Evolutionary conservation across 805 yeast genomes (phyloP), one percentile per base, ranked within the genome.

Genomic region (Starmerella stellata): DNA sequence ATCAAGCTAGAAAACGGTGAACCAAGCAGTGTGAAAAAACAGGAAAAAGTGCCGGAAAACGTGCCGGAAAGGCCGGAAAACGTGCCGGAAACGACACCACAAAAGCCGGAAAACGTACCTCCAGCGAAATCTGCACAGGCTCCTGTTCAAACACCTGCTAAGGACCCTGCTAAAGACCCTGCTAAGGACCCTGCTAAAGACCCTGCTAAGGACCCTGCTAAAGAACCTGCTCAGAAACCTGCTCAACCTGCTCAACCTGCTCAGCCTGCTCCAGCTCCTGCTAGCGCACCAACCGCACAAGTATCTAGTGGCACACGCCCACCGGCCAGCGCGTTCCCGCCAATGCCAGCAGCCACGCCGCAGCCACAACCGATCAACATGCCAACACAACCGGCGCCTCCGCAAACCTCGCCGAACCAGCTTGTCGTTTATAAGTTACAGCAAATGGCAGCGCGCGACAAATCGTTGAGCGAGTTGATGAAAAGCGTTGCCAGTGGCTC

Each of bases 351-450:
- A 5, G 18, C 23, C 4, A 19, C 25, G 3, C 15, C 8, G 18
- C 23, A 19, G 23, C 40, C 20, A 15, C 23, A 17, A 5, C 4
- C 23, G 4, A 5, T 15, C 13, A 27, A 31, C 21, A 25, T 20
- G 4, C 38, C 24, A 16, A 16, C 15, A 3, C 30, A 1, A 21
- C 41, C 38, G 5, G 20, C 4, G 5, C 25, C 19, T 17, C 17
- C 41, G 3, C 16, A 9, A 15, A 40, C 44, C 13, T 44, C 51
- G 0, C 50, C 46, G 37, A 77, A 78, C 50, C 76, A 77, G 31
- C 71, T 77, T 44, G 81, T 87, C 79, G 82, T 87, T 48, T 73
- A 78, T 3, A 79, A 82, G 49, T 66, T 87, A 51, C 85, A 85
- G 51, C 65, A 77, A 1, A 74, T 87, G 58, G 95, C 95, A 0